Percentiles rank a stretch among this genome's conserved stretches.
Evolutionary conservation across 2,329 filamentous ascomycete genomes (phyloP).

Genomic region (Pyricularia pennisetigena): DNA sequence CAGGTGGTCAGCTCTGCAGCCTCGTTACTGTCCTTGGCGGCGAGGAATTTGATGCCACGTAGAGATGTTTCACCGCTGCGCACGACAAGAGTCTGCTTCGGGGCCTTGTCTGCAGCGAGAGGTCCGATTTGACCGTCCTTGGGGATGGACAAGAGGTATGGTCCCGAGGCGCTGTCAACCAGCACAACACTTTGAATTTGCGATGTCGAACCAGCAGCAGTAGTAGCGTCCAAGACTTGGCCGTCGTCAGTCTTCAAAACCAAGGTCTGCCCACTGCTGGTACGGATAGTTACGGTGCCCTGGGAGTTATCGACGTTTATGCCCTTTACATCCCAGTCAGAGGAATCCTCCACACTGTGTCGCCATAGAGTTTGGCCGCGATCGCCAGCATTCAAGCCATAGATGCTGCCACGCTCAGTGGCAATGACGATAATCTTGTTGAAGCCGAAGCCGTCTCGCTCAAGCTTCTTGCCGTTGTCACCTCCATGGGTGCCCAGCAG

Average conservation of each 20-base stretch:
- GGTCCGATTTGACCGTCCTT: conserved; percentile 36
- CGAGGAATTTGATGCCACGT: conserved; percentile 43
- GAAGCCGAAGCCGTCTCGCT: conserved; percentile 74
- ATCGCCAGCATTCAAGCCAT: conserved; percentile 68
- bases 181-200: conserved; percentile 34
- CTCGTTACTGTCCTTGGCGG: conserved; percentile 1
- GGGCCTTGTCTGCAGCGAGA: conserved; percentile 33
- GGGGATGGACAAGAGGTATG: conserved; percentile 44
- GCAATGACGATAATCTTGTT: conserved; percentile 76
- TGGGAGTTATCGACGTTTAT: conserved; percentile 51
- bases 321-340: conserved; percentile 57
- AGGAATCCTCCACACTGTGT: conserved; percentile 43
- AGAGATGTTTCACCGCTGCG: conserved; percentile 34
- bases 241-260: conserved; percentile 44
- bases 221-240: conserved; percentile 29
- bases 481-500: conserved; percentile 41
- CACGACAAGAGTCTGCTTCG: conserved; percentile 45
- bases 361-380: conserved; percentile 71
- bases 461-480: conserved; percentile 30
- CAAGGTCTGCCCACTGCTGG: conserved; percentile 51
- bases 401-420: conserved; percentile 68
- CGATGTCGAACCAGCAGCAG: background rate
- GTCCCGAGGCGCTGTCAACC: conserved; percentile 40
- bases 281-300: conserved; percentile 47
- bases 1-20: conserved; percentile 33